Evolutionary conservation across 2,329 filamentous ascomycete genomes (phyloP), one percentile per base, ranked within the genome.

Genomic region (Pestalotiopsis sp.): DNA sequence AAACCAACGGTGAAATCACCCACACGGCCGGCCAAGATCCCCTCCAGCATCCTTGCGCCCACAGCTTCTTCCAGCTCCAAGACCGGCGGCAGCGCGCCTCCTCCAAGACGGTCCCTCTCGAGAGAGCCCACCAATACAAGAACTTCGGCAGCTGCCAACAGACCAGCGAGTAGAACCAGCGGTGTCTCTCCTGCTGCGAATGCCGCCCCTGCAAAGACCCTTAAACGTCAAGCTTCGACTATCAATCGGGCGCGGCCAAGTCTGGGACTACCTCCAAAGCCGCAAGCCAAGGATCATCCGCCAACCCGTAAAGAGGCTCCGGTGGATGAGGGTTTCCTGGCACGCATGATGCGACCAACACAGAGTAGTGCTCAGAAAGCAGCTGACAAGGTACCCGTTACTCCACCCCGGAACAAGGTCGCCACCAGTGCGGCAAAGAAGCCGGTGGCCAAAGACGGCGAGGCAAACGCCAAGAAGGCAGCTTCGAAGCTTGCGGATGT

Each of bases 321-420:
- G 20, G 84, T 92, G 1, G 91, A 93, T 71, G 90, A 93, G 72
- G 81, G 89, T 14, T 95, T 95, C 79, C 81, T 95, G 31, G 92
- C 91, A n/a, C 88, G 92, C 65, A 94, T 95, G 92, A 94, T 91
- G 89, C 85, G 92, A 55, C 92, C 92, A 2, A 95, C 92, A 0
- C 87, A 91, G 59, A 84, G 88, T 60, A 93, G 90, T 4, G 86
- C 90, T 9, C 90, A 85, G 71, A 94, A 93, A 80, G 86, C 87
- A 0, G 82, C 87, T 2, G 91, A 93, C 4, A 93, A 92, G 80
- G 77, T 77, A 1, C 80, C 84, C 2, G 71, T 80, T 0, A 87
- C 86, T 0, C 86, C 87, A 2, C 86, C 87, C 0, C 80, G 82
- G 68, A 86, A 81, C 71, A 70, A 71, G 31, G 70, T 2, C 65